phyloP scores from a whole-genome alignment of 2,329 filamentous ascomycete genomes.

The Daldinia sp. region DNA sequence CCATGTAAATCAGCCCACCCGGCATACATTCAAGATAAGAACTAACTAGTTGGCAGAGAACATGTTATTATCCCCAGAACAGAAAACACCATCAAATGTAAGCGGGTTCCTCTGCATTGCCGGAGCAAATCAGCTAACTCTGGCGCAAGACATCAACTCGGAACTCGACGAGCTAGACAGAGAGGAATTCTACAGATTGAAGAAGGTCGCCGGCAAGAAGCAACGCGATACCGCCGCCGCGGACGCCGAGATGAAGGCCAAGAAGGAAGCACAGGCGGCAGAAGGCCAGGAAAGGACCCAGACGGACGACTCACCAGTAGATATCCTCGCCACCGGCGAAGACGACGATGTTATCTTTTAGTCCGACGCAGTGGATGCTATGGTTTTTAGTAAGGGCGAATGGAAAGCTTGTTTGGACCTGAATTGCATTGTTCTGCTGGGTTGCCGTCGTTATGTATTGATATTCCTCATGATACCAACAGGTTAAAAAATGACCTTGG shows the following conservation, averaged over 20 bases:
- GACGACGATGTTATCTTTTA: conserved; percentile 91
- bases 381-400: conserved; percentile 1
- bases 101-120: conserved; percentile 43
- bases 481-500: conserved; percentile 30
- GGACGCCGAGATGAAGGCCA: conserved; percentile 81
- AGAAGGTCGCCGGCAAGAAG: conserved; percentile 92
- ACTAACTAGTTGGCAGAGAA: conserved; percentile 65
- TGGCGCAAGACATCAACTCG: conserved; percentile 86
- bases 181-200: conserved; percentile 97
- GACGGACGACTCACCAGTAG: conserved; percentile 61
- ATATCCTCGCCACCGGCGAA: conserved; percentile 80
- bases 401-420: background rate
- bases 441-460: conserved; percentile 29
- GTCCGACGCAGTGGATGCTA: conserved; percentile 20
- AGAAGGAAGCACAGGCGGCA: conserved; percentile 66
- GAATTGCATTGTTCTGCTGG: conserved; percentile 15
- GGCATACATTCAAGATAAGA: background rate
- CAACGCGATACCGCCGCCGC: conserved; percentile 78
- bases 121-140: conserved; percentile 26
- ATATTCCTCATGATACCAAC: conserved; percentile 38
- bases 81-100: conserved; percentile 99
- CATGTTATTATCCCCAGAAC: conserved; percentile 97
- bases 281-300: conserved; percentile 56
- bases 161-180: conserved; percentile 97
- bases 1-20: conserved; percentile 71